phyloP scores from a whole-genome alignment of 1,284 basidiomycete species.

The Papiliotrema terrestris region DNA sequence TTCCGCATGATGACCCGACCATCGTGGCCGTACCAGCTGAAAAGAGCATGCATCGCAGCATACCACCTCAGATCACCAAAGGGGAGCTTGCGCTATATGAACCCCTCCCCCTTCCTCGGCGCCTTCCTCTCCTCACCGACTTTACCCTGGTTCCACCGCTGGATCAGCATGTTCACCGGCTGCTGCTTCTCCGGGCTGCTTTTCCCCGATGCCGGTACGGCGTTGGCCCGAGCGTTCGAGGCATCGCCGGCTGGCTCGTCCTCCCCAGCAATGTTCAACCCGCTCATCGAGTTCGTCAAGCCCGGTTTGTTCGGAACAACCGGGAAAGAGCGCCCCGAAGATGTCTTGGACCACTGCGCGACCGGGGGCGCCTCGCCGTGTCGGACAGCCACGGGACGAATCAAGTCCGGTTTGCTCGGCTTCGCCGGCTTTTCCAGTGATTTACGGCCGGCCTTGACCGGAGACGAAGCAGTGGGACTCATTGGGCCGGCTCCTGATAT shows the following conservation, averaged over 20 bases:
- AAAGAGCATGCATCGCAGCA: too few species aligned
- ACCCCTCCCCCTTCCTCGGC: not conserved
- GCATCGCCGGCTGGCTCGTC: too few species aligned
- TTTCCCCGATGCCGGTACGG: not conserved
- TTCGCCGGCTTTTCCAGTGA: not conserved
- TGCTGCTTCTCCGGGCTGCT: conserved; percentile 40
- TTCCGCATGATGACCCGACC: too few species aligned
- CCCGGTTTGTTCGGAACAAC: conserved; percentile 10
- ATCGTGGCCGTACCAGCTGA: too few species aligned
- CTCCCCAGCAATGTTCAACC: too few species aligned
- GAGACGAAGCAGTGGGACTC: not conserved
- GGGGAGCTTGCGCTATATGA: too few species aligned
- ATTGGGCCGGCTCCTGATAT: not conserved
- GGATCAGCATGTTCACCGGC: conserved; percentile 40
- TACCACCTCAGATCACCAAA: too few species aligned
- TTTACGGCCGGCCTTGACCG: not conserved
- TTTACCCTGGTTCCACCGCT: conserved; percentile 40
- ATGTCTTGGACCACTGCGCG: conserved; percentile 22
- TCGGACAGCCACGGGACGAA: conserved; percentile 13
- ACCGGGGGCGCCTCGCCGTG: conserved; percentile 14
- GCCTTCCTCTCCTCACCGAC: conserved; percentile 5
- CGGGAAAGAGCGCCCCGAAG: conserved; percentile 33
- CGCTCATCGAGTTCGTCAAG: conserved; percentile 2
- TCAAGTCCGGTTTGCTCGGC: conserved; percentile 3
- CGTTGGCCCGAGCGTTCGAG: not conserved